These are phyloP conservation scores for Colletotrichum spinosum DNA, from an alignment of 2,329 filamentous ascomycete genomes.

Conservation along the genomic window DNA sequence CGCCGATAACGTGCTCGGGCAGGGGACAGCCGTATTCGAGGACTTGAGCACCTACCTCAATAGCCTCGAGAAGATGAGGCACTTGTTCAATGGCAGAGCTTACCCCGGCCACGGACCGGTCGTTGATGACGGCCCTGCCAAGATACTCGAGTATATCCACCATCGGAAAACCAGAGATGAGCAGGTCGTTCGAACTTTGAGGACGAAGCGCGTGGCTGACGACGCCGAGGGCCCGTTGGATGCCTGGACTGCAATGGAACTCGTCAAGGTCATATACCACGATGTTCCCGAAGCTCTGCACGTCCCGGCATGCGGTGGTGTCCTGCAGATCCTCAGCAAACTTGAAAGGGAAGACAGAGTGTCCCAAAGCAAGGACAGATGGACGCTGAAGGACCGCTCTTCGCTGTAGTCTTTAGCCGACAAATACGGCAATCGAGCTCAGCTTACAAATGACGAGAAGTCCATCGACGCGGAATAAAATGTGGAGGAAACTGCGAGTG, in stretches of 20 bases:
- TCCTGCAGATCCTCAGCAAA: constrained; percentile 84
- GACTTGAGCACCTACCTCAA: constrained; percentile 76
- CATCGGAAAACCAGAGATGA: constrained; percentile 85
- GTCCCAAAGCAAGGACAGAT: constrained; percentile 49
- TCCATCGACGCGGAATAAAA: no score
- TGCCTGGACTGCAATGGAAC: constrained; percentile 78
- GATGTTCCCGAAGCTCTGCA: constrained; percentile 83
- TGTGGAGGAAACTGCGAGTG: no score
- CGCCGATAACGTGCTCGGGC: constrained; percentile 88
- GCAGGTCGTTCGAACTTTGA: constrained; percentile 77
- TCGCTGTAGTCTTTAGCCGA: constrained; percentile 47
- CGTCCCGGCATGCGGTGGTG: constrained; percentile 78
- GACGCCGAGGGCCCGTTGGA: constrained; percentile 41
- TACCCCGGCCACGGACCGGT: constrained; percentile 92
- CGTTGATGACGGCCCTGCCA: constrained; percentile 76
- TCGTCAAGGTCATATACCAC: constrained; percentile 90
- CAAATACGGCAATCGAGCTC: no score
- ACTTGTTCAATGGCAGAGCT: constrained; percentile 73
- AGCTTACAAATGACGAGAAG: no score
- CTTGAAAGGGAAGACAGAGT: constrained; percentile 80
- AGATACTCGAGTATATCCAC: constrained; percentile 83
- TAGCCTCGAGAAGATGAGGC: constrained; percentile 77
- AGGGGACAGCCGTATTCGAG: constrained; percentile 89
- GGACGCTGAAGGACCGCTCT: constrained; percentile 57
- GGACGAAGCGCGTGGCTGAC: constrained; percentile 43